Percentiles rank a stretch among this genome's conserved stretches.
These are phyloP conservation scores for Stygiomarasmius scandens DNA, from an alignment of 1,284 basidiomycete species.

Conservation along the genomic window DNA sequence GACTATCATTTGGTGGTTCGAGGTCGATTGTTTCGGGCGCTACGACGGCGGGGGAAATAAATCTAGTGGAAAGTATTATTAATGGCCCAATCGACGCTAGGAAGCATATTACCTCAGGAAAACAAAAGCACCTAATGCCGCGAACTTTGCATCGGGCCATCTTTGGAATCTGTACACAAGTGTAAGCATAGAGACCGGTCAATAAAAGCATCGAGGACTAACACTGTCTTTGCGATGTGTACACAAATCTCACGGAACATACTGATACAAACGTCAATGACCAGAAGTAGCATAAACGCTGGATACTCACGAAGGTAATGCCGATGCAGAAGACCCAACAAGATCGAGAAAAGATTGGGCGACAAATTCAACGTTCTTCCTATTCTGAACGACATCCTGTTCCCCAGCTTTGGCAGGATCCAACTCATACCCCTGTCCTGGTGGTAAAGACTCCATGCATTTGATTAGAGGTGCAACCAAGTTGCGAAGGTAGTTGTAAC, in stretches of 20 bases:
- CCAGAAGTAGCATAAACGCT: not conserved
- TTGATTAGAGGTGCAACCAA: constrained; percentile 79
- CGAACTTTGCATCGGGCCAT: constrained; percentile 85
- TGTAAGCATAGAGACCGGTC: constrained; percentile 6
- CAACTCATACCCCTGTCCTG: constrained; percentile 78
- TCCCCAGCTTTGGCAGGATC: constrained; percentile 69
- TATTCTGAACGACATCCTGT: constrained; percentile 71
- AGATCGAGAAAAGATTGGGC: constrained; percentile 79
- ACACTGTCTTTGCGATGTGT: constrained; percentile 83
- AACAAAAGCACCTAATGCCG: constrained; percentile 89
- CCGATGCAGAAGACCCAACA: constrained; percentile 70
- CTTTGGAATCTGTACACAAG: constrained; percentile 12
- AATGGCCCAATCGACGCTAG: constrained; percentile 1
- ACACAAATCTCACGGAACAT: constrained; percentile 89
- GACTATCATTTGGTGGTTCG: constrained; percentile 65
- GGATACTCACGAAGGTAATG: constrained; percentile 71
- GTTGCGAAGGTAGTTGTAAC: constrained; percentile 84
- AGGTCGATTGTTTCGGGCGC: constrained; percentile 85
- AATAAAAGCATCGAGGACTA: constrained; percentile 36
- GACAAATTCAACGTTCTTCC: constrained; percentile 73
- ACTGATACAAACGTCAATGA: constrained; percentile 38
- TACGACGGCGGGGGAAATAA: constrained; percentile 86
- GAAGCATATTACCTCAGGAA: constrained; percentile 66
- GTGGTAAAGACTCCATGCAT: constrained; percentile 71
- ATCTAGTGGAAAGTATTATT: constrained; percentile 41